A percentile compares a stretch with the other conserved stretches of the same genome.
These are phyloP conservation scores for Nannochloropsis limnetica DNA, from an alignment of 352 stramenopile species.

Conservation along the genomic window DNA sequence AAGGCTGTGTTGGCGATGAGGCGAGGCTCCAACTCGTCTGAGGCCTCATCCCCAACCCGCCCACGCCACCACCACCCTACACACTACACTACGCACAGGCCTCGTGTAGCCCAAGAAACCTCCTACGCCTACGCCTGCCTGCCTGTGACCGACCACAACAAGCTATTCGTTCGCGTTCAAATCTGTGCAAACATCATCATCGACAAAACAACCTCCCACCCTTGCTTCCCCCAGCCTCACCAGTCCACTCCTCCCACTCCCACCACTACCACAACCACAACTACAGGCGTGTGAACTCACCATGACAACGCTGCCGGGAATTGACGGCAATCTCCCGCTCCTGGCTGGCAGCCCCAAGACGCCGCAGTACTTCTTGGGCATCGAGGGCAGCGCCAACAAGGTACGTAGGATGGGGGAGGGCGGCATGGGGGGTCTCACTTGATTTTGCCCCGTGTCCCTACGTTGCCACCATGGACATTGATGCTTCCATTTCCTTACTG, in stretches of 20 bases:
- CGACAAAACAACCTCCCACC: not conserved
- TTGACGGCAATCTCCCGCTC: not conserved
- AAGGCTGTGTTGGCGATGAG: not conserved
- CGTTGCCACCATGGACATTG: too few species aligned
- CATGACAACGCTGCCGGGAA: not conserved
- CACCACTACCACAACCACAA: not conserved
- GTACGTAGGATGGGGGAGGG: conserved; percentile 38
- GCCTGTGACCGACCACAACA: not conserved
- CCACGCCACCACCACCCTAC: not conserved
- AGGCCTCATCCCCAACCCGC: too few species aligned
- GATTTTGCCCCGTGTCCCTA: too few species aligned
- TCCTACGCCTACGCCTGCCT: not conserved
- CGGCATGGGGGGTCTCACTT: not conserved
- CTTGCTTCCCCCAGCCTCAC: too few species aligned
- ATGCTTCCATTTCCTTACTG: too few species aligned
- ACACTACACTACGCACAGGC: not conserved
- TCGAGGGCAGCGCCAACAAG: conserved; percentile 53
- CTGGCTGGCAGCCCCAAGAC: not conserved
- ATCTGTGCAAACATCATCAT: not conserved
- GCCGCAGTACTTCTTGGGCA: conserved; percentile 41
- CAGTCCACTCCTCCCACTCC: not conserved
- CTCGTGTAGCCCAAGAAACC: not conserved
- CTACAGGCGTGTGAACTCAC: not conserved
- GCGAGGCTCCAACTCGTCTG: too few species aligned
- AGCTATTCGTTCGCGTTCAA: not conserved